Conservation (phyloP, 2,329 filamentous ascomycete genomes). For the Fusarium napiforme region DNA sequence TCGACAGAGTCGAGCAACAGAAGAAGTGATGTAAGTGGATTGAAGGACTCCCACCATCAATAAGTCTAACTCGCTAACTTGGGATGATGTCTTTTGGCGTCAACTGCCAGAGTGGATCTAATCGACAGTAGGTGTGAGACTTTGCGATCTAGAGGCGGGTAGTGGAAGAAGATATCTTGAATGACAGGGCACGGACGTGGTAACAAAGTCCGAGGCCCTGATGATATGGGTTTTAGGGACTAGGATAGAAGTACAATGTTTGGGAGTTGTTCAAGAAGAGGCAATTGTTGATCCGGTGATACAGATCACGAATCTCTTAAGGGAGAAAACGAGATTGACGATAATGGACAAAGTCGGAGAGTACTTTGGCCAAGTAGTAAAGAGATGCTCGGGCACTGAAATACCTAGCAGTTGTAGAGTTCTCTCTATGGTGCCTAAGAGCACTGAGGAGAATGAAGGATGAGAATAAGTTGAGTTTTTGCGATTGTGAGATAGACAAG, state of each 20-base stretch:
- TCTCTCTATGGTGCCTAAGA: slow-evolving; percentile 29
- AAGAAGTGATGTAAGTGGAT: slow-evolving; percentile 27
- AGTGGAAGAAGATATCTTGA: not conserved
- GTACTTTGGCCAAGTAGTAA: not conserved
- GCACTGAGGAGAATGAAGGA: slow-evolving; percentile 4
- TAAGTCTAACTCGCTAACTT: slow-evolving; percentile 26
- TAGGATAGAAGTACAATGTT: not conserved
- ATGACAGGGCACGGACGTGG: slow-evolving; percentile 20
- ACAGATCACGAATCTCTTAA: slow-evolving; percentile 8
- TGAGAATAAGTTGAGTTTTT: slow-evolving; percentile 7
- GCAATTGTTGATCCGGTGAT: slow-evolving; percentile 33
- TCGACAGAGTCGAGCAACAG: slow-evolving; percentile 8
- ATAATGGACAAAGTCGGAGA: not conserved
- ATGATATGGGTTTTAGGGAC: slow-evolving; percentile 2
- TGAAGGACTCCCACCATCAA: slow-evolving; percentile 31
- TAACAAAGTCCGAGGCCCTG: slow-evolving; percentile 4
- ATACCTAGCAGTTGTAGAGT: not conserved
- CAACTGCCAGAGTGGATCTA: slow-evolving; percentile 31
- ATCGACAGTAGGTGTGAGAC: slow-evolving; percentile 2
- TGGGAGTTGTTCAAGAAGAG: slow-evolving; percentile 3
- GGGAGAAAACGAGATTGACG: not conserved
- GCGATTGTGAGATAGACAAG: not conserved
- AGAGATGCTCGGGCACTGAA: slow-evolving; percentile 7
- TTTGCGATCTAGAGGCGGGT: slow-evolving; percentile 2
- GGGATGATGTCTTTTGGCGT: slow-evolving; percentile 28